Evolutionary conservation across 495 filamentous ascomycete species (phyloP).

Genomic region (Penicillium silybi): DNA sequence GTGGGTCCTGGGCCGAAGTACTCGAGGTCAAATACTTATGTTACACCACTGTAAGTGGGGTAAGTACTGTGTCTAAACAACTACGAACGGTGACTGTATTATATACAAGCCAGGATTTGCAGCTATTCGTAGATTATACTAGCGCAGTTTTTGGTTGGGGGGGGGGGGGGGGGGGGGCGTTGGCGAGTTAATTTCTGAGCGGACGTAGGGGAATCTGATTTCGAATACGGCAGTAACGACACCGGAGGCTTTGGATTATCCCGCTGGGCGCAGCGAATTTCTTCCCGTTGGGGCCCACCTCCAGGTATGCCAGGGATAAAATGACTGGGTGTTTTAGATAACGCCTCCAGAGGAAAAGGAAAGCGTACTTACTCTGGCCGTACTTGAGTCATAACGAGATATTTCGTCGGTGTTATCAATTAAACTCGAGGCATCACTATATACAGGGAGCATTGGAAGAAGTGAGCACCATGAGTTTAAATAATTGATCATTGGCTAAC

Average conservation of each 20-base stretch:
- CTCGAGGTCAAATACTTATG: slow-evolving; percentile 1
- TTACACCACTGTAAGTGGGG: neutral
- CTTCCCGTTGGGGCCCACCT: neutral
- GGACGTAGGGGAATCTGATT: too few relatives aligned
- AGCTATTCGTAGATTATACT: too few relatives aligned
- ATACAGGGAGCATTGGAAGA: slow-evolving; percentile 4
- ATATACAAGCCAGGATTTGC: too few relatives aligned
- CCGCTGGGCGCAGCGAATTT: too few relatives aligned
- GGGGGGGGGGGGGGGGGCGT: too few relatives aligned
- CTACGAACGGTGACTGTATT: too few relatives aligned
- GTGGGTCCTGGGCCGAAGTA: neutral
- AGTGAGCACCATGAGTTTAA: slow-evolving; percentile 2
- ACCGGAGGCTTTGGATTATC: too few relatives aligned
- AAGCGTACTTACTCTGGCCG: slow-evolving; percentile 5
- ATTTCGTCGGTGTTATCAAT: slow-evolving; percentile 1
- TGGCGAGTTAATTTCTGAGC: too few relatives aligned
- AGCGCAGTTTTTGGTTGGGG: too few relatives aligned
- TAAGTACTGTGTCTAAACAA: too few relatives aligned
- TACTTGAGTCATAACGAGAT: slow-evolving; percentile 3
- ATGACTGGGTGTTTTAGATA: neutral
- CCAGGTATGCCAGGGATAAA: neutral
- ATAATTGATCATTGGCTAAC: slow-evolving; percentile 4
- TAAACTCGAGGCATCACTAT: slow-evolving; percentile 3
- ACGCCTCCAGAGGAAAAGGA: slow-evolving; percentile 3
- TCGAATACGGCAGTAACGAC: too few relatives aligned